Base-by-base conservation (phyloP, 768 basidiomycete genomes). In the Cyclocybe aegerita region DNA sequence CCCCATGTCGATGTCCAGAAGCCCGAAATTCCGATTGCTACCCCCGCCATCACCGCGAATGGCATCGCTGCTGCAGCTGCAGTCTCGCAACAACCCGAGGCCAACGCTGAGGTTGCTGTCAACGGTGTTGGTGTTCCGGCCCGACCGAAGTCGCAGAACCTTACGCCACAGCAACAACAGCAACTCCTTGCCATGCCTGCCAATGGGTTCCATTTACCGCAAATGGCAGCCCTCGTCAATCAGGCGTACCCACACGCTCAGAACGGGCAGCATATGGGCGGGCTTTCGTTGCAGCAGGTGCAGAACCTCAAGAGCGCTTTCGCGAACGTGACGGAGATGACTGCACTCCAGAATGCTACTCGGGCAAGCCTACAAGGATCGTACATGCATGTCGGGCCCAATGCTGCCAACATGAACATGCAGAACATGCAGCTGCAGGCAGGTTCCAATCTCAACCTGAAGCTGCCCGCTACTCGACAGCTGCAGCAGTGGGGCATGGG, bases 241-340 rank as follows among this genome's bases (percentile, higher is more conserved):
- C 44, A 52, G 42, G 57, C 65, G 64, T 45, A 66, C 60, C 59
- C 66, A 66, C 67, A 70, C 54, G 52, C 64, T 59, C 59, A 63
- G 52, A 62, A 61, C 50, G 60, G 68, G 44, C 73, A 70, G 40
- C 66, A 67, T 4, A 71, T 70, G 2, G 46, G 49, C 12, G 60
- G 58, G 7, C 62, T 86, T 40, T 80, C 72, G 32, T 51, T 70
- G 14, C 85, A 86, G 52, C 83, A 86, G 58, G 69, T 86, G 63
- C 82, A 84, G 62, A 76, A 70, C 48, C 58, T 86, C 37, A 85
- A 85, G 65, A 67, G 77, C 7, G 80, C 77, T 3, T 78, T 84
- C 50, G 77, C 76, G 3, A 73, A 63, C 47, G 61, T 73, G 54
- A 72, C 70, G 51, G 78, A 77, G 39, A 57, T 74, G 34, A 69